A percentile compares a stretch with the other conserved stretches of the same genome.
phyloP scores from a whole-genome alignment of 768 basidiomycete species.

The Pleurotus salmoneostramineus region DNA sequence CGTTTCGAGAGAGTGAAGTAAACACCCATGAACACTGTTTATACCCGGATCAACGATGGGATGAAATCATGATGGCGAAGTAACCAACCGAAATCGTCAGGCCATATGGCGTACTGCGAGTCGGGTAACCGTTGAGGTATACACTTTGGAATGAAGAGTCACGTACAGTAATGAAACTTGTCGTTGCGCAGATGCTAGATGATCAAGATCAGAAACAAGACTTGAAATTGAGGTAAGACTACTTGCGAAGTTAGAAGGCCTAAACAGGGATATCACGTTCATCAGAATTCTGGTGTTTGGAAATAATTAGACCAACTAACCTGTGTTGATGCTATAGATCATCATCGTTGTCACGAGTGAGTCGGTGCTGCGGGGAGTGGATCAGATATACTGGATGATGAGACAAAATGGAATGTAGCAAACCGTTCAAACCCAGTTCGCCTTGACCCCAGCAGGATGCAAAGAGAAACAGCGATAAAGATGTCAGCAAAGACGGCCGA shows the following conservation, averaged over 20 bases:
- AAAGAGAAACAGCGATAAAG: constrained; percentile 36
- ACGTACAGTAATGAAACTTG: constrained; percentile 26
- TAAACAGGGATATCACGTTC: not conserved
- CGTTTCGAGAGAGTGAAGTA: constrained; percentile 45
- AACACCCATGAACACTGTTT: constrained; percentile 33
- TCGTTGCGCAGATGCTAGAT: constrained; percentile 11
- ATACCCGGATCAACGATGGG: not conserved
- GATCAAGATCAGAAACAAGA: not conserved
- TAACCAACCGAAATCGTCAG: constrained; percentile 26
- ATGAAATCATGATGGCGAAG: not conserved
- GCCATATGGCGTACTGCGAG: constrained; percentile 37
- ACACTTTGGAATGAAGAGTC: not conserved
- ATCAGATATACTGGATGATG: not conserved
- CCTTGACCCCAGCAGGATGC: constrained; percentile 35
- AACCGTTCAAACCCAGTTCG: constrained; percentile 32
- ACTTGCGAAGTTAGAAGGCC: constrained; percentile 1
- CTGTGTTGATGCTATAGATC: constrained; percentile 44
- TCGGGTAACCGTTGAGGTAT: constrained; percentile 21
- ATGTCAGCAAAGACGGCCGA: constrained; percentile 41
- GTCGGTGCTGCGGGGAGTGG: constrained; percentile 24
- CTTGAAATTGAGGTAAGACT: constrained; percentile 4
- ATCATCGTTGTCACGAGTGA: constrained; percentile 39
- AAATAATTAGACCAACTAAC: constrained; percentile 8
- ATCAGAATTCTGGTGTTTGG: not conserved
- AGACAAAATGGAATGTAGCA: not conserved